Conservation (phyloP, 2,329 filamentous ascomycete genomes). For the Penicillium sp. region DNA sequence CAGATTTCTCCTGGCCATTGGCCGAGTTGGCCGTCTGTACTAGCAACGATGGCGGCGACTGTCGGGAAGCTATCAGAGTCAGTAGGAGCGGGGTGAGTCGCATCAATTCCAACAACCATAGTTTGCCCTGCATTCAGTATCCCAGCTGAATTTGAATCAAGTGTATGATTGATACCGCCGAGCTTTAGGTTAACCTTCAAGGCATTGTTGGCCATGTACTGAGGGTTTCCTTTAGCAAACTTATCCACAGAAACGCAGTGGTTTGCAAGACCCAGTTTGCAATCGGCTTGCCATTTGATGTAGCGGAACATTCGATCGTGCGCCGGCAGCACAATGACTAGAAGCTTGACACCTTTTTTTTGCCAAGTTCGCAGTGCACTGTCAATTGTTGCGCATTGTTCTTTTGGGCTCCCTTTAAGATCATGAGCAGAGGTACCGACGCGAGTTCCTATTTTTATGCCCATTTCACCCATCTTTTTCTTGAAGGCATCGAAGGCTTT, state of each 20-base stretch:
- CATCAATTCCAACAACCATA: slow-evolving; percentile 85
- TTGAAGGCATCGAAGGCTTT: not conserved
- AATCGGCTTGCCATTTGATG: slow-evolving; percentile 70
- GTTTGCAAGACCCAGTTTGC: slow-evolving; percentile 65
- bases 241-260: slow-evolving; percentile 63
- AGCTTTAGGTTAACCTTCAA: slow-evolving; percentile 82
- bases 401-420: not conserved
- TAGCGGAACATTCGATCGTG: slow-evolving; percentile 61
- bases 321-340: slow-evolving; percentile 52
- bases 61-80: slow-evolving; percentile 65
- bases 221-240: slow-evolving; percentile 40
- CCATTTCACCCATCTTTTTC: not conserved
- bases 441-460: not conserved
- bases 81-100: slow-evolving; percentile 78
- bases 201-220: slow-evolving; percentile 69
- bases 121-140: slow-evolving; percentile 68
- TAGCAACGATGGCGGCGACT: slow-evolving; percentile 78
- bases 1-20: slow-evolving; percentile 76
- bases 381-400: not conserved
- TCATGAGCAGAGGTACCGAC: not conserved
- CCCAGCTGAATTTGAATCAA: slow-evolving; percentile 52
- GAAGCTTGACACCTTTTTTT: not conserved
- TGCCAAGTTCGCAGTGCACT: not conserved
- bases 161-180: slow-evolving; percentile 71
- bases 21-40: slow-evolving; percentile 66